Percentiles rank a stretch among this genome's conserved stretches.
These are phyloP conservation scores for Botrytis hyacinthi DNA, from an alignment of 2,329 filamentous ascomycete species.

Conservation along the genomic window DNA sequence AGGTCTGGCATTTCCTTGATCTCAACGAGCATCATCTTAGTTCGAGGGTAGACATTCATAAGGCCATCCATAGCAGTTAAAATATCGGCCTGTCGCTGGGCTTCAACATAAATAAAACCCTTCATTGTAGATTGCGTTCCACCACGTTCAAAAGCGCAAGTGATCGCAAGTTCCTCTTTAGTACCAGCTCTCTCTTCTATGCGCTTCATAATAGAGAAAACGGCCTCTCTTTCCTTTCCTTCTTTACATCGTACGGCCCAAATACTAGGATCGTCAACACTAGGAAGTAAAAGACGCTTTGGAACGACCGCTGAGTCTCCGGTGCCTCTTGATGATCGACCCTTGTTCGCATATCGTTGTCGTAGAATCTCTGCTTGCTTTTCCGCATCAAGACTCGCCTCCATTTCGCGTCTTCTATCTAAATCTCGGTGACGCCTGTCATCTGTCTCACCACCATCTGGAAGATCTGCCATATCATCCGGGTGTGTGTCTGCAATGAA, in stretches of 20 bases:
- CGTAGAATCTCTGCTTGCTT: conserved; percentile 84
- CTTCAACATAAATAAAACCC: conserved; percentile 94
- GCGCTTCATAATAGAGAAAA: conserved; percentile 84
- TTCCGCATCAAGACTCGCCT: conserved; percentile 87
- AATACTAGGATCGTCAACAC: conserved; percentile 92
- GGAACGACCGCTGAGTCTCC: conserved; percentile 76
- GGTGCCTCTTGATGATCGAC: conserved; percentile 63
- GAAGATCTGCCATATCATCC: conserved; percentile 78
- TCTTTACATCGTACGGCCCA: conserved; percentile 93
- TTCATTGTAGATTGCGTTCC: conserved; percentile 77
- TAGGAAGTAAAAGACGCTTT: conserved; percentile 82
- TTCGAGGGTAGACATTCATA: conserved; percentile 84
- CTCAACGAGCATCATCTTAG: conserved; percentile 82
- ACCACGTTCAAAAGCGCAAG: conserved; percentile 87
- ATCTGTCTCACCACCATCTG: conserved; percentile 74
- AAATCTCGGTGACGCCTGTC: conserved; percentile 92
- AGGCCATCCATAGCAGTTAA: conserved; percentile 78
- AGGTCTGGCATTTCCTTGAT: conserved; percentile 98
- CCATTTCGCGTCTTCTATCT: conserved; percentile 84
- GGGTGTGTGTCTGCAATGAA: conserved; percentile 89
- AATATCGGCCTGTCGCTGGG: conserved; percentile 82
- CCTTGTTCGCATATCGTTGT: conserved; percentile 82
- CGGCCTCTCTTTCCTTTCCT: conserved; percentile 89
- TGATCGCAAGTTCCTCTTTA: conserved; percentile 79
- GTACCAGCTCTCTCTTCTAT: conserved; percentile 77